Evolutionary conservation across 2,329 filamentous ascomycete genomes (phyloP).

Genomic region (Huntiella abstrusa): DNA sequence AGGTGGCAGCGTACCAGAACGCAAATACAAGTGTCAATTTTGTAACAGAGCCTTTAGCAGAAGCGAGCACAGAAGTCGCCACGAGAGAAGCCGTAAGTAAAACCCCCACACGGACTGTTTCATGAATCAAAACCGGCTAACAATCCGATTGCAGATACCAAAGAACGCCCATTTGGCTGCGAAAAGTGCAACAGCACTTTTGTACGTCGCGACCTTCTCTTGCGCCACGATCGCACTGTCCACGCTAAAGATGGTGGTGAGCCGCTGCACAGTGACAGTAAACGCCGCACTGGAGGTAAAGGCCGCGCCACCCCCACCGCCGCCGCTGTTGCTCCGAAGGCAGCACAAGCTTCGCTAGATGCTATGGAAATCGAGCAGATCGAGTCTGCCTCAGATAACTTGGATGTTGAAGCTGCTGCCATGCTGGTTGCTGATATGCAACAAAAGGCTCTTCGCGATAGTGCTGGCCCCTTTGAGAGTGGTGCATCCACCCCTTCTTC

Average conservation of each 20-base stretch:
- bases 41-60: slow-evolving; percentile 94
- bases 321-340: slow-evolving; percentile 42
- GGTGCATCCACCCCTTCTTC: slow-evolving; percentile 48
- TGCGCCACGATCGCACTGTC: slow-evolving; percentile 93
- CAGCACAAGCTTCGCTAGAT: slow-evolving; percentile 65
- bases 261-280: slow-evolving; percentile 83
- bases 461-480: slow-evolving; percentile 36
- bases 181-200: slow-evolving; percentile 97
- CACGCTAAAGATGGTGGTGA: slow-evolving; percentile 95
- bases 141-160: slow-evolving; percentile 50
- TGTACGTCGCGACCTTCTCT: slow-evolving; percentile 84
- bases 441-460: slow-evolving; percentile 61
- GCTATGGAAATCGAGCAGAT: slow-evolving; percentile 79
- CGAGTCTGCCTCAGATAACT: slow-evolving; percentile 55
- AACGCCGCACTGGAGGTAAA: slow-evolving; percentile 60
- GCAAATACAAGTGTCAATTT: slow-evolving; percentile 99
- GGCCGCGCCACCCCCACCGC: slow-evolving; percentile 25
- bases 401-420: slow-evolving; percentile 90
- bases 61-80: slow-evolving; percentile 89
- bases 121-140: not conserved
- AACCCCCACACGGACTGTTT: not conserved
- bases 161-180: slow-evolving; percentile 97
- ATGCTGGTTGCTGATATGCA: slow-evolving; percentile 98
- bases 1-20: slow-evolving; percentile 44
- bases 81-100: slow-evolving; percentile 92